A percentile compares a stretch with the other conserved stretches of the same genome.
Conservation (phyloP, 352 stramenopile genomes). For the Globisporangium cystogenes region DNA sequence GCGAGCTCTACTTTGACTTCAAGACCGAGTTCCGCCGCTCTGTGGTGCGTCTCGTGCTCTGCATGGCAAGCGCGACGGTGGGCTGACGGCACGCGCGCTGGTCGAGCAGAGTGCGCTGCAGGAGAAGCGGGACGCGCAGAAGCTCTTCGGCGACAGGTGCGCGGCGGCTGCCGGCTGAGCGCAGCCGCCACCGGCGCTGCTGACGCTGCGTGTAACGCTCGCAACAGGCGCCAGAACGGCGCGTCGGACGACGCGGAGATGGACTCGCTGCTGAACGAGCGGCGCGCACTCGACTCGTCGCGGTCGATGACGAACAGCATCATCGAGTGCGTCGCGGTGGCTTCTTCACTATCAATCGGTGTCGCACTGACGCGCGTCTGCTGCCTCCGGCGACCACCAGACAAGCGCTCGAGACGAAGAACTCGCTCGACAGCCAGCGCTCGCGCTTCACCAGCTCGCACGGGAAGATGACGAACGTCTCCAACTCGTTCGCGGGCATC, state of each 20-base stretch:
- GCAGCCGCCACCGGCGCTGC: too few species aligned
- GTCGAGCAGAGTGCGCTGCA: slow-evolving; percentile 51
- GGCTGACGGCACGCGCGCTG: background rate
- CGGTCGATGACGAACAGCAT: slow-evolving; percentile 78
- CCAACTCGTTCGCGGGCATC: slow-evolving; percentile 91
- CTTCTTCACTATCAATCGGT: too few species aligned
- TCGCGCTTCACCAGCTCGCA: slow-evolving; percentile 80
- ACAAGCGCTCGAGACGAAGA: slow-evolving; percentile 82
- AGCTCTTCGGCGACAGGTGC: slow-evolving; percentile 76
- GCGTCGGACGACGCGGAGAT: slow-evolving; percentile 62
- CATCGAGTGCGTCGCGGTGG: slow-evolving; percentile 51
- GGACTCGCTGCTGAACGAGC: slow-evolving; percentile 77
- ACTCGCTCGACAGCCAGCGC: slow-evolving; percentile 89
- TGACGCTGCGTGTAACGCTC: background rate
- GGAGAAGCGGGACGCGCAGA: slow-evolving; percentile 78
- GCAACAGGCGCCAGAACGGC: slow-evolving; percentile 31
- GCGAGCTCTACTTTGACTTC: slow-evolving; percentile 95
- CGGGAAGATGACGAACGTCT: slow-evolving; percentile 79
- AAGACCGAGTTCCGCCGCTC: slow-evolving; percentile 92
- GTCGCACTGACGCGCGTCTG: slow-evolving; percentile 21
- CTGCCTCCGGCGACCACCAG: slow-evolving; percentile 6
- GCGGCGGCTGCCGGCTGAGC: background rate
- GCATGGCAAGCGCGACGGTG: background rate
- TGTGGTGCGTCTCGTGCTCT: slow-evolving; percentile 34
- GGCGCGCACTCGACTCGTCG: slow-evolving; percentile 72